Percentiles rank a stretch among this genome's conserved stretches.
Conservation (phyloP, 257 asterid species). For the Datura wrightii region DNA sequence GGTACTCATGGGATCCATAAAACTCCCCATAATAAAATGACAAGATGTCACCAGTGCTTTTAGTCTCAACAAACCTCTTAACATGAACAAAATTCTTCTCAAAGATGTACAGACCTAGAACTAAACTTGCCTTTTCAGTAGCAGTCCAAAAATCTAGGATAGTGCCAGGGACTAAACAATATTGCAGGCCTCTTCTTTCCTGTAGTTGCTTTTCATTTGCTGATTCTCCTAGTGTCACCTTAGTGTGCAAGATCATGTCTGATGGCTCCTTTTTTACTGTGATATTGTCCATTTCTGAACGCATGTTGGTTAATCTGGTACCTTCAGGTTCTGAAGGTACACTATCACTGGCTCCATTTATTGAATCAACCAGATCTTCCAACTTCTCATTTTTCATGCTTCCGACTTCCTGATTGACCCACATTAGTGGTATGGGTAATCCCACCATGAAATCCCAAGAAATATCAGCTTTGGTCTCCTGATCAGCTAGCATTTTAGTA, state of each 20-base stretch:
- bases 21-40: conserved; percentile 67
- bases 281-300: conserved; percentile 36
- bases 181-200: conserved; percentile 34
- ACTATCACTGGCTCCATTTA: conserved; percentile 22
- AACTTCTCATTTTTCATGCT: conserved; percentile 28
- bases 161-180: conserved; percentile 55
- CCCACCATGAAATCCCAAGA: conserved; percentile 41
- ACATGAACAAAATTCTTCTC: conserved; percentile 65
- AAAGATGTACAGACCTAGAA: conserved; percentile 68
- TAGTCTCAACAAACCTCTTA: conserved; percentile 57
- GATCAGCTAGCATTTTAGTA: conserved; percentile 26
- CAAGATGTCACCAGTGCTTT: conserved; percentile 54
- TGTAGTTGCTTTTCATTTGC: conserved; percentile 30
- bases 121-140: conserved; percentile 57
- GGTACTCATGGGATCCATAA: conserved; percentile 55
- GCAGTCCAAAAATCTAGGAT: conserved; percentile 53
- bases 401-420: conserved; percentile 37
- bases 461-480: conserved; percentile 29
- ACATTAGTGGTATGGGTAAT: conserved; percentile 48
- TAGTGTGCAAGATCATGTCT: conserved; percentile 32
- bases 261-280: conserved; percentile 22
- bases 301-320: conserved; percentile 21
- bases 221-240: conserved; percentile 37
- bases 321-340: conserved; percentile 25
- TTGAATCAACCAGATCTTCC: conserved; percentile 30